Base-by-base conservation (phyloP, 768 basidiomycete genomes). In the Hericium rajendrae region DNA sequence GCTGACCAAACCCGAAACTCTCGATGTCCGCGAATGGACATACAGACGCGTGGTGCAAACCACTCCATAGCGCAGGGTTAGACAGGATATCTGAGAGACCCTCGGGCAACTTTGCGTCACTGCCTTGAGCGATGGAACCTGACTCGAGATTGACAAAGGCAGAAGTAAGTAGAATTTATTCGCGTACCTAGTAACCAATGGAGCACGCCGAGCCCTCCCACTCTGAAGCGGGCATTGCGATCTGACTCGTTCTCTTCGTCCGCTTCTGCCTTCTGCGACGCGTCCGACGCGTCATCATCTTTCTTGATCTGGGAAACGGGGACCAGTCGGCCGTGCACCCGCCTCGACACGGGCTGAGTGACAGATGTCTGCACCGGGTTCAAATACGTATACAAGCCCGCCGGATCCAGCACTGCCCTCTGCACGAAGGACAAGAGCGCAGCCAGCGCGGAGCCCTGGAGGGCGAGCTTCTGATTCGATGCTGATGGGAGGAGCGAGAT, bases 201-300 rank as follows among this genome's bases (percentile, higher is more conserved):
- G 11, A 88, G 61, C 6, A 80, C 80, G 12, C 86, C 86, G 16
- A 92, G 73, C 3, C 81, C 86, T 32, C 82, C 80, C 12, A 87
- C 77, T 18, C 91, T 76, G 51, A 92, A 61, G 53, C 91, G 76
- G 8, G 86, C 89, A 50, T 75, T 78, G 48, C 86, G 72, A 64
- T 93, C 91, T n/a, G 69, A 65, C 53, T 85, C 84, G 48, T 70
- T 78, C 69, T 93, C 91, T 54, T 88, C 86, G 2, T 78, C 74
- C 22, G 80, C 81, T 20, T 87, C 86, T 0, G 69, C 64, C 60
- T 78, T 81, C n/a, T 71, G 64, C 16, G 78, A 70, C 6, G 67
- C 48, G 2, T n/a, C 16, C 6, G 63, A 61, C 51, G 65, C 66
- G 1, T 56, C 22, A 38, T 77, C 77, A 0, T 72, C 64, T 4